phyloP scores from a whole-genome alignment of 768 basidiomycete species.

The Tricholoma terreum region DNA sequence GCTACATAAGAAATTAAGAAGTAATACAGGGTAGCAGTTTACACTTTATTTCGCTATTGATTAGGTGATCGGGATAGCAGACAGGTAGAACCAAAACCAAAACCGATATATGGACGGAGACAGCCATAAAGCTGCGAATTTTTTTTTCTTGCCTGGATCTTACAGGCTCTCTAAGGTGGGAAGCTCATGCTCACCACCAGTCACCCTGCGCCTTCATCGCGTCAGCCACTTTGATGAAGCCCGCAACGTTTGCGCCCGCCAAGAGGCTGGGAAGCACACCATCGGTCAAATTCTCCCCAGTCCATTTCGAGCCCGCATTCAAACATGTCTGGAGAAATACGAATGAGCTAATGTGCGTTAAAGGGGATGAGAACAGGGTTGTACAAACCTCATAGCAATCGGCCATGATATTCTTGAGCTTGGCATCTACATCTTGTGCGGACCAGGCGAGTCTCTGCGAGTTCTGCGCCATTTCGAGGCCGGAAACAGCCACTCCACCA shows the following conservation, averaged over 20 bases:
- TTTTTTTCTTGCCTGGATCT: background rate
- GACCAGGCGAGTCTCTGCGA: constrained; percentile 64
- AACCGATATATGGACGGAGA: background rate
- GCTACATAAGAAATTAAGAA: background rate
- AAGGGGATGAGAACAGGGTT: background rate
- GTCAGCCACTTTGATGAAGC: constrained; percentile 67
- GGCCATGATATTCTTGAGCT: constrained; percentile 70
- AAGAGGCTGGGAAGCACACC: constrained; percentile 51
- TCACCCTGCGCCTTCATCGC: constrained; percentile 75
- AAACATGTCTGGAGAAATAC: constrained; percentile 43
- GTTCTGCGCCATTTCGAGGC: constrained; percentile 81
- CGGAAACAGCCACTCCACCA: constrained; percentile 77
- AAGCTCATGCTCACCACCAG: constrained; percentile 56
- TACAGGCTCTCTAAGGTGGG: background rate
- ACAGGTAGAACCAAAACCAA: no score
- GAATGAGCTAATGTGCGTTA: constrained; percentile 2
- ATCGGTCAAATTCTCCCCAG: constrained; percentile 40
- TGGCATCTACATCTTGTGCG: constrained; percentile 59
- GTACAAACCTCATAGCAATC: constrained; percentile 49
- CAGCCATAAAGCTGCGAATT: no score
- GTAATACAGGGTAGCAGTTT: background rate
- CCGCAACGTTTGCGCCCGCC: constrained; percentile 70
- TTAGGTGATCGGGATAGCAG: no score
- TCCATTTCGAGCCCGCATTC: constrained; percentile 55
- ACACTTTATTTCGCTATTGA: background rate